Evolutionary conservation across 306 rosid genomes (phyloP), one percentile per base, ranked within the genome.

Genomic region (Herpetospermum pedunculosum): DNA sequence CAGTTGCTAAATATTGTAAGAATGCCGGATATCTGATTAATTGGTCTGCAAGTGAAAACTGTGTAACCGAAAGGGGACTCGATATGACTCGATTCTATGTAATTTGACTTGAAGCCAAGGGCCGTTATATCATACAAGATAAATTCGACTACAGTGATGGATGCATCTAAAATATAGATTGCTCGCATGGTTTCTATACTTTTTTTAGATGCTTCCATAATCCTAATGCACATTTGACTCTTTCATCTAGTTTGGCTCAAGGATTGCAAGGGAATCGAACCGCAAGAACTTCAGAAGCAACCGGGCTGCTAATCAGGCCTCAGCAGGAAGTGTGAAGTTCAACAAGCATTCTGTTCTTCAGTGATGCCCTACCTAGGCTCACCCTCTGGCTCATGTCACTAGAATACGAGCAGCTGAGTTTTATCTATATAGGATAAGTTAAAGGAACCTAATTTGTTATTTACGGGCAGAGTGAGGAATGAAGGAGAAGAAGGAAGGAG

Each of bases 231-330:
- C 6, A 12, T 3, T 79, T 38, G 77, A 76, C 34, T 50, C 73
- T 38, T 52, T 72, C 75, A 40, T 81, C 84, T 78, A 94, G 98
- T 94, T 94, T 80, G 98, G 98, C 81, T 87, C 97, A 35, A 94
- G 98, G 85, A 91, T 94, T 67, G 96, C 98, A 0, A 84, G 96
- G 86, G 98, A 91, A 70, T 94, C 98, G 9, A 94, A 94, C 74
- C 83, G 95, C 28, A 87, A 88, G 85, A 91, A 86, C 57, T 94
- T 91, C 10, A 96, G 97, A 73, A 94, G 98, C 76, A 94, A 91
- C 79, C 88, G 98, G 13, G 98, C 98, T 0, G 98, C 98, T 49
- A 94, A 94, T 79, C 98, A 91, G 76, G 96, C 89, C 5, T 91
- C 96, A 29, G 98, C 97, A 10, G 98, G 98, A 63, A 94, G 98